phyloP scores from a whole-genome alignment of 75 land plant genomes.

The Pinus taeda region DNA sequence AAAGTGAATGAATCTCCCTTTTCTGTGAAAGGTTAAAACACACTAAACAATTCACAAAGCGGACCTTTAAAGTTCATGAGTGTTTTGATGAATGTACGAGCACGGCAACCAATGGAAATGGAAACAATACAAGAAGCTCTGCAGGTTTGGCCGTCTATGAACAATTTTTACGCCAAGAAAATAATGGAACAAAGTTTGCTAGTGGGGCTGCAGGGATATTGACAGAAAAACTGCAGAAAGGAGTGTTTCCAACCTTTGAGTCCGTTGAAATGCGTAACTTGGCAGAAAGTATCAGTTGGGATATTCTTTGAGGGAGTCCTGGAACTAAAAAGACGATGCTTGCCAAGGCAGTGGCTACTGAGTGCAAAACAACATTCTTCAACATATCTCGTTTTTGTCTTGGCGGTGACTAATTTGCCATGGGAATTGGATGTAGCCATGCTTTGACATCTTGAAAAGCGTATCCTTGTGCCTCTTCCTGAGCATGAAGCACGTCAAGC shows the following conservation, averaged over 20 bases:
- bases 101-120: constrained; percentile 23
- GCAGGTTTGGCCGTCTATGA: constrained; percentile 69
- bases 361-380: no score
- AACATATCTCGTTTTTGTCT: no score
- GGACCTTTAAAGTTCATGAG: not conserved
- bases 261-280: constrained; percentile 71
- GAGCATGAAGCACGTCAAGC: no score
- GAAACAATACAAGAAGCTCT: constrained; percentile 9
- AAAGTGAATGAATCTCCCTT: no score
- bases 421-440: no score
- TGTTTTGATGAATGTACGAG: constrained; percentile 14
- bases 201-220: not conserved
- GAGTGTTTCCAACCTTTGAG: constrained; percentile 76
- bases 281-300: constrained; percentile 82
- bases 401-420: no score
- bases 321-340: no score
- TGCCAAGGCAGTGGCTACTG: no score
- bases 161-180: constrained; percentile 58
- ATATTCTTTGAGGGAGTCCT: constrained; percentile 84
- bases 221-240: constrained; percentile 20
- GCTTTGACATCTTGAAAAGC: no score
- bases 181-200: not conserved
- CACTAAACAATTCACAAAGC: no score
- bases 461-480: no score
- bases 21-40: no score